Evolutionary conservation across 2,329 filamentous ascomycete genomes (phyloP).

Genomic region (Aspergillus uvarum): DNA sequence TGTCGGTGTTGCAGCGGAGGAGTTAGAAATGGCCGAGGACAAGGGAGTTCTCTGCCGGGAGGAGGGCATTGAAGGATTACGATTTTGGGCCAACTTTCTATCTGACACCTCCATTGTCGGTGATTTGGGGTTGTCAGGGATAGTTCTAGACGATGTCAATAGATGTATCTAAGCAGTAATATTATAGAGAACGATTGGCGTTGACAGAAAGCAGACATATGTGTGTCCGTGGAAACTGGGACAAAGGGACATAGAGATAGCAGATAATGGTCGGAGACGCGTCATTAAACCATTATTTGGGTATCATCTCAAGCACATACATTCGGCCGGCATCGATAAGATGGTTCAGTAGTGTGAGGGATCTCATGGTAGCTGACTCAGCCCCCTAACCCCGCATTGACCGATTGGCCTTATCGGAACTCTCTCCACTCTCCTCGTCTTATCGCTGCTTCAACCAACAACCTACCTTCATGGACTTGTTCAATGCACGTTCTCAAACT

Average conservation of each 20-base stretch:
- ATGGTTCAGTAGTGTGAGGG: too few relatives aligned
- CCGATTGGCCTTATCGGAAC: neutral
- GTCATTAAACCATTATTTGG: too few relatives aligned
- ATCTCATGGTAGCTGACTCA: neutral
- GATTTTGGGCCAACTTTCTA: constrained; percentile 83
- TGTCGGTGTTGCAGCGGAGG: constrained; percentile 90
- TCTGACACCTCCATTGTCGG: constrained; percentile 3
- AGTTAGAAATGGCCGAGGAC: constrained; percentile 96
- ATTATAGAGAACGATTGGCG: neutral
- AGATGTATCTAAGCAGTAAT: neutral
- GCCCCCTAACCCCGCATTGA: neutral
- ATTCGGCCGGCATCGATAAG: too few relatives aligned
- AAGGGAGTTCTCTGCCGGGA: constrained; percentile 83
- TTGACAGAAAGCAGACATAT: too few relatives aligned
- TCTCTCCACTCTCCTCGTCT: neutral
- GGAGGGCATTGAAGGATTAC: constrained; percentile 83
- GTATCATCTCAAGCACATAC: too few relatives aligned
- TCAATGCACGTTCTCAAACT: neutral
- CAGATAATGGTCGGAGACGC: too few relatives aligned
- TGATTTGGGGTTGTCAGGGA: constrained; percentile 1
- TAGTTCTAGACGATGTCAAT: constrained; percentile 1
- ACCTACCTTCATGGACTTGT: neutral
- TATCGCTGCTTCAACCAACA: neutral
- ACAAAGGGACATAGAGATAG: too few relatives aligned
- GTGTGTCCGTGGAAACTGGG: too few relatives aligned